Evolutionary conservation across 306 rosid species (phyloP), one percentile per base, ranked within the genome.

Genomic region (Cicer judaicum): DNA sequence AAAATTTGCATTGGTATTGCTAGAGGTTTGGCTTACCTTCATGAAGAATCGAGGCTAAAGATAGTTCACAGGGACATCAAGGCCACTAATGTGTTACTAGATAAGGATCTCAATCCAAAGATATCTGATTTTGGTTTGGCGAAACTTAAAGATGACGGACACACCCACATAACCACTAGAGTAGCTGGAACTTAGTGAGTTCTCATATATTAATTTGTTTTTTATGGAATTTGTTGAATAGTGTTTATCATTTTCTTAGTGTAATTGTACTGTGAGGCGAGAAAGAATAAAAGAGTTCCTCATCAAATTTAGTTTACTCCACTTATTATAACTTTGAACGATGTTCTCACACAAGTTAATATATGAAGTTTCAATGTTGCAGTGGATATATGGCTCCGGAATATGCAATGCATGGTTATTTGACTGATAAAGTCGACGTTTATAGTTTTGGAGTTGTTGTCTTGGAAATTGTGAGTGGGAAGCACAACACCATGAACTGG

Each of bases 51-150:
- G 3, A 85, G 88, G 75, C 24, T 92, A 29, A 92, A 88, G 86
- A 88, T 92, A 10, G 89, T 92, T 55, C 97, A 92, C 24, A 77
- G 96, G 71, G 97, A 92, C 70, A 92, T 92, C 19, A 92, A 92
- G 79, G 93, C 92, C 14, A 85, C 90, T 7, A 92, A 92, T 82
- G 86, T 92, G 63, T 64, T 92, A 41, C 84, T 92, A n/a, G 97
- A 92, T 62, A 85, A 84, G 80, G 73, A 88, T 85, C 89, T 90
- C 10, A 83, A 60, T 13, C 86, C 90, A 4, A 93, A 93, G 71
- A 90, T 93, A 74, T 88, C 88, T 1, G 97, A 93, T 77, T 89
- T 90, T 69, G 87, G 96, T 24, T 78, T 90, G 80, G 96, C 96
- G 47, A 93, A 85, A 70, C 98, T 90, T 48, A 81, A 88, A 44